These are phyloP conservation scores for Pseudonitzschia delicatissima DNA, from an alignment of 108 stramenopile species.

Conservation along the genomic window DNA sequence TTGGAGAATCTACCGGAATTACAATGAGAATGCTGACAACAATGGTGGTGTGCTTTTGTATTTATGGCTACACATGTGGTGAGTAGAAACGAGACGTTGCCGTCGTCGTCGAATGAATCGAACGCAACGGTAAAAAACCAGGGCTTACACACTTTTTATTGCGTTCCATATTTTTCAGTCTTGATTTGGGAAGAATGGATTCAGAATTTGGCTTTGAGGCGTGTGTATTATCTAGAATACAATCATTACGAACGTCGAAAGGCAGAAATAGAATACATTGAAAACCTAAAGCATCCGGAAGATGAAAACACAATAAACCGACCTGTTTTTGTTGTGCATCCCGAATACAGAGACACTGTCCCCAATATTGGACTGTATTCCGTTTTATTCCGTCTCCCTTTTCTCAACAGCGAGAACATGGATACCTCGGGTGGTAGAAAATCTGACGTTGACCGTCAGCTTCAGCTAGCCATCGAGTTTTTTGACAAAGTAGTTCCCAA, in stretches of 20 bases:
- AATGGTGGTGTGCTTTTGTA: constrained; percentile 11
- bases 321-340: constrained; percentile 75
- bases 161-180: not conserved
- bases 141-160: not conserved
- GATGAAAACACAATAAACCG: not conserved
- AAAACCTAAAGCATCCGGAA: constrained; percentile 15
- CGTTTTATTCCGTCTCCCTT: constrained; percentile 38
- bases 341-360: constrained; percentile 78
- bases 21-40: constrained; percentile 14
- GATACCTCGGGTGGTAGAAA: constrained; percentile 18
- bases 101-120: not conserved
- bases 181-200: constrained; percentile 67
- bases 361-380: constrained; percentile 78
- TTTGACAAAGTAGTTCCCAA: constrained; percentile 86
- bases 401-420: not conserved
- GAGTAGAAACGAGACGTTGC: not conserved
- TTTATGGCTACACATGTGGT: constrained; percentile 40
- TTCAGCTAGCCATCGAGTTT: constrained; percentile 61
- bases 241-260: constrained; percentile 63
- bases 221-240: constrained; percentile 79
- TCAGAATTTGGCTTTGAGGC: constrained; percentile 63
- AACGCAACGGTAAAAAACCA: not conserved
- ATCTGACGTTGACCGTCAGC: constrained; percentile 40
- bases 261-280: constrained; percentile 34
- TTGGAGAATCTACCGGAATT: constrained; percentile 13